Percentiles rank a stretch among this genome's conserved stretches.
phyloP scores from a whole-genome alignment of 805 yeast genomes.

The Wickerhamomyces hampshirensis region DNA sequence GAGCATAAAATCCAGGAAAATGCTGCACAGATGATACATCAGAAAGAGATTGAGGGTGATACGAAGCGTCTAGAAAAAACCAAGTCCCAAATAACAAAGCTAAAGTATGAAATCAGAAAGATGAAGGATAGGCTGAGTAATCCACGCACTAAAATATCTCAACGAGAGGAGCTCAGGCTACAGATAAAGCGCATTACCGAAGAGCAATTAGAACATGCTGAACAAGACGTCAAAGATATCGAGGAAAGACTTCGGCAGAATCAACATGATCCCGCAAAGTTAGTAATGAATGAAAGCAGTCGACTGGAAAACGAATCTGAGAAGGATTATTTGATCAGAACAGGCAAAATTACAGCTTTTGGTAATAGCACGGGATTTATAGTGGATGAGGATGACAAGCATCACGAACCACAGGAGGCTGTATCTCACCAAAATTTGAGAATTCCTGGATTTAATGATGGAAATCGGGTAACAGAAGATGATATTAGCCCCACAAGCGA shows the following conservation, averaged over 20 bases:
- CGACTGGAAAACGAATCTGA: slow-evolving; percentile 68
- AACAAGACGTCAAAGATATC: slow-evolving; percentile 62
- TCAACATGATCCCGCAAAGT: slow-evolving; percentile 17
- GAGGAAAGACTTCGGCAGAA: slow-evolving; percentile 39
- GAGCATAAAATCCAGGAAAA: slow-evolving; percentile 66
- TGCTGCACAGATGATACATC: slow-evolving; percentile 59
- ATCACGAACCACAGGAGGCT: slow-evolving; percentile 7
- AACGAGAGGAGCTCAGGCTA: slow-evolving; percentile 45
- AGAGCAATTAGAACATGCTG: slow-evolving; percentile 48
- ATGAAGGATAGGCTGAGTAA: slow-evolving; percentile 45
- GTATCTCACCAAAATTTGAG: slow-evolving; percentile 21
- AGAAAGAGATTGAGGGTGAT: slow-evolving; percentile 70
- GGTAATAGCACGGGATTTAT: slow-evolving; percentile 62
- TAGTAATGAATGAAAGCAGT: slow-evolving; percentile 11
- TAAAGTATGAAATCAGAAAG: slow-evolving; percentile 37
- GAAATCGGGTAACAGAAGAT: slow-evolving; percentile 12
- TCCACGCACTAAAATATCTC: slow-evolving; percentile 61
- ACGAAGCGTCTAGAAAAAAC: slow-evolving; percentile 70
- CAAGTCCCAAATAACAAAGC: slow-evolving; percentile 38
- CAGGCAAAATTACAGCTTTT: slow-evolving; percentile 93
- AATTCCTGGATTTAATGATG: slow-evolving; percentile 19
- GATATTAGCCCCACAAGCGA: slow-evolving; percentile 11
- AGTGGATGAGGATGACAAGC: slow-evolving; percentile 28
- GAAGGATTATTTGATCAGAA: slow-evolving; percentile 75
- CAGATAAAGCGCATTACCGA: slow-evolving; percentile 49